Evolutionary conservation across 768 basidiomycete species (phyloP).

Genomic region (Lactarius vividus): DNA sequence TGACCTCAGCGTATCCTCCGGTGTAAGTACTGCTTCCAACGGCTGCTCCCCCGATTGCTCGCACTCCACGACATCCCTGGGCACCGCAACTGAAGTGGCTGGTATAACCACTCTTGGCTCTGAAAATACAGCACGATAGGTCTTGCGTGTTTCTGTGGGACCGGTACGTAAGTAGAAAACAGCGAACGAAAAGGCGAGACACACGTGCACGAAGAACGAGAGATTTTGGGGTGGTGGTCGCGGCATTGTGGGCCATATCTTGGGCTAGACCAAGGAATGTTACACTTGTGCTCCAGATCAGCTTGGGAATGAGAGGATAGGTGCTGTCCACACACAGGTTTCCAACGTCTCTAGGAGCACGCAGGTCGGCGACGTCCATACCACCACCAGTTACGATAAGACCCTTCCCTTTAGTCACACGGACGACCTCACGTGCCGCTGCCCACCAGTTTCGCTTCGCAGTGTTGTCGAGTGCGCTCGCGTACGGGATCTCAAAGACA

Average conservation of each 20-base stretch:
- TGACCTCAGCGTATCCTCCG: background rate
- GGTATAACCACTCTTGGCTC: conserved; percentile 69
- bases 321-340: conserved; percentile 53
- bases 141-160: conserved; percentile 69
- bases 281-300: conserved; percentile 43
- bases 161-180: background rate
- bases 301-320: background rate
- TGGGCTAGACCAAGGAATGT: conserved; percentile 65
- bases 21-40: background rate
- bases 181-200: conserved; percentile 33
- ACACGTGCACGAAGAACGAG: conserved; percentile 70
- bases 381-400: conserved; percentile 71
- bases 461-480: conserved; percentile 58
- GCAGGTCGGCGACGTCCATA: conserved; percentile 54
- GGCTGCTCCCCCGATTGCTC: background rate
- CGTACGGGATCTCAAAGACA: conserved; percentile 79
- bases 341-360: conserved; percentile 68
- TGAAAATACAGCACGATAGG: conserved; percentile 76
- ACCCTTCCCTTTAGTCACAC: conserved; percentile 79
- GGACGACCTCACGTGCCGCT: conserved; percentile 66
- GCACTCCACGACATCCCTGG: background rate
- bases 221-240: conserved; percentile 60
- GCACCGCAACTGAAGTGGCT: background rate
- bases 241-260: conserved; percentile 62
- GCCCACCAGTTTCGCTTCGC: conserved; percentile 87